phyloP scores from a whole-genome alignment of 257 asterid species.

The Solanum pennellii region DNA sequence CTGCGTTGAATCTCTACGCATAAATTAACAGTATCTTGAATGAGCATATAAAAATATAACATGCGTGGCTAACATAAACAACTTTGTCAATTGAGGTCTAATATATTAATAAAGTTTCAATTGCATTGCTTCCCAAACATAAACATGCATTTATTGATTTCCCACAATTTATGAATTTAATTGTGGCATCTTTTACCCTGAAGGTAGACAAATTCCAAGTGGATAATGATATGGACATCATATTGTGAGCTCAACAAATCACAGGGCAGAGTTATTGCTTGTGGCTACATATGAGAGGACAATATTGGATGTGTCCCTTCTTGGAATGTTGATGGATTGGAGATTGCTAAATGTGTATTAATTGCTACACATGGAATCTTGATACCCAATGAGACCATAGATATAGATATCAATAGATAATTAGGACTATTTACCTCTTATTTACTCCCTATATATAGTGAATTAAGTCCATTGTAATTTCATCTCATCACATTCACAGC shows the following conservation, averaged over 20 bases:
- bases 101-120: not conserved
- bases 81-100: not conserved
- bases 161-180: too few species aligned
- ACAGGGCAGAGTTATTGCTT: not conserved
- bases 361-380: too few species aligned
- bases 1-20: constrained; percentile 48
- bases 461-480: too few species aligned
- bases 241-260: not conserved
- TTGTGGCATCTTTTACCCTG: not conserved
- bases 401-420: too few species aligned
- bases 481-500: too few species aligned
- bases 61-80: not conserved
- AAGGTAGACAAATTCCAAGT: not conserved
- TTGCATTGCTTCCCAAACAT: not conserved
- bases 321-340: too few species aligned
- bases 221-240: not conserved
- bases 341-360: too few species aligned
- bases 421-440: too few species aligned
- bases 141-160: not conserved
- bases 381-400: too few species aligned
- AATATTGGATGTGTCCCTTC: too few species aligned
- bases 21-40: not conserved
- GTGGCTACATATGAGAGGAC: too few species aligned
- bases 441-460: too few species aligned
- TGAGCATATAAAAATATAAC: not conserved